phyloP scores from a whole-genome alignment of 176 grass and related monocot genomes.

The Rhynchospora breviuscula region DNA sequence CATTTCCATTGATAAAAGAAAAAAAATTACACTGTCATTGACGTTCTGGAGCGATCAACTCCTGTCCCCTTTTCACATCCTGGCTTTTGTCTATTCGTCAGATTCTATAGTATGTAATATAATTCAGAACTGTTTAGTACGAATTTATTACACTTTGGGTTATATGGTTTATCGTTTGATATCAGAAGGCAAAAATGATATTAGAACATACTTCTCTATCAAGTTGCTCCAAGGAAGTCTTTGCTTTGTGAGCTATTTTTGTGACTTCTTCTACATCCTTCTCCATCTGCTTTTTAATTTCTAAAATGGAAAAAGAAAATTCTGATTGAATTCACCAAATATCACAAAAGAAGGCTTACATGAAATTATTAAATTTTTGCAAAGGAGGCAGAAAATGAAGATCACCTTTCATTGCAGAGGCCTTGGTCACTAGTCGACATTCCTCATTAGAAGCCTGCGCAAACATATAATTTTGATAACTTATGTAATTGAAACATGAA shows the following conservation, averaged over 20 bases:
- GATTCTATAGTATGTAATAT: slow-evolving; percentile 28
- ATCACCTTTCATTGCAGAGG: slow-evolving; percentile 42
- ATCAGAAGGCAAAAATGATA: neutral
- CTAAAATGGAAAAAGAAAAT: slow-evolving; percentile 4
- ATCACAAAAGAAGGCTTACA: neutral
- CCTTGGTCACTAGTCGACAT: slow-evolving; percentile 33
- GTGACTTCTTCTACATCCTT: slow-evolving; percentile 45
- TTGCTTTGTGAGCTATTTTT: slow-evolving; percentile 36
- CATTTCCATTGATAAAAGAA: neutral
- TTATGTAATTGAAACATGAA: neutral
- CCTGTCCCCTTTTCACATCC: slow-evolving; percentile 40
- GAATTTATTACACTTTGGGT: neutral
- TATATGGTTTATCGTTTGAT: neutral
- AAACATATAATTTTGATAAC: neutral
- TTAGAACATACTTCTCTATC: slow-evolving; percentile 36
- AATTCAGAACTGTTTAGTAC: neutral
- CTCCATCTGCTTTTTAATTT: slow-evolving; percentile 45
- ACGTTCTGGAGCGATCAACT: slow-evolving; percentile 41
- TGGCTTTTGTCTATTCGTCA: slow-evolving; percentile 30
- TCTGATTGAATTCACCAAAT: neutral
- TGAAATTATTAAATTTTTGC: neutral
- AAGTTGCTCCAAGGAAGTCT: slow-evolving; percentile 36
- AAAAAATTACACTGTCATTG: slow-evolving; percentile 50
- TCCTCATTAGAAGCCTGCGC: slow-evolving; percentile 35
- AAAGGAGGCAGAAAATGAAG: neutral